Evolutionary conservation across 2,329 filamentous ascomycete genomes (phyloP).

Genomic region (Ramularia collo-cygni): DNA sequence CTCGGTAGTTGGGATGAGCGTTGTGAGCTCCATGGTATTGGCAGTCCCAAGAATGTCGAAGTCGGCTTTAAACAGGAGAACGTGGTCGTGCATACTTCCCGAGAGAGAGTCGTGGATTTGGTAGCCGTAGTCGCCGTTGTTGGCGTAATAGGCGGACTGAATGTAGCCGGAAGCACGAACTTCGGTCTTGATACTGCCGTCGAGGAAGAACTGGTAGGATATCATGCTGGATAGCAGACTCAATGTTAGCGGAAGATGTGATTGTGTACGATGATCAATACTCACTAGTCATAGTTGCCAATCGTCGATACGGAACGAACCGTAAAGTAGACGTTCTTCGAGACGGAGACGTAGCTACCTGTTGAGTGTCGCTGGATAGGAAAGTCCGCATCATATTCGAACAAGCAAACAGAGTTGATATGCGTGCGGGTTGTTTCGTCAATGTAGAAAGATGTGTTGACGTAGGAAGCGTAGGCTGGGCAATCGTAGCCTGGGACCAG

Average conservation of each 20-base stretch:
- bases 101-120: slow-evolving; percentile 44
- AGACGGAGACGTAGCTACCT: slow-evolving; percentile 34
- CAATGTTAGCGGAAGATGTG: background rate
- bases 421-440: slow-evolving; percentile 41
- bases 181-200: slow-evolving; percentile 46
- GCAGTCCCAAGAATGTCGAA: slow-evolving; percentile 45
- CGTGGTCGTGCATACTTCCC: slow-evolving; percentile 50
- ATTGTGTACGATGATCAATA: too few species aligned
- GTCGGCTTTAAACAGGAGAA: slow-evolving; percentile 50
- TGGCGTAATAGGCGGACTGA: slow-evolving; percentile 40
- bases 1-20: slow-evolving; percentile 25
- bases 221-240: slow-evolving; percentile 30
- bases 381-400: slow-evolving; percentile 45
- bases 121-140: slow-evolving; percentile 45
- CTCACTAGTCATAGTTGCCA: slow-evolving; percentile 45
- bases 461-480: slow-evolving; percentile 44
- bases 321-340: slow-evolving; percentile 41
- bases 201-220: slow-evolving; percentile 45
- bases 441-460: slow-evolving; percentile 43
- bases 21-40: slow-evolving; percentile 37
- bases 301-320: slow-evolving; percentile 45
- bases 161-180: slow-evolving; percentile 50
- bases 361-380: slow-evolving; percentile 46
- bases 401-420: slow-evolving; percentile 48
- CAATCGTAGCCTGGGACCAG: slow-evolving; percentile 48